phyloP scores from a whole-genome alignment of 2,329 filamentous ascomycete genomes.

The Aspergillus fumigatus region DNA sequence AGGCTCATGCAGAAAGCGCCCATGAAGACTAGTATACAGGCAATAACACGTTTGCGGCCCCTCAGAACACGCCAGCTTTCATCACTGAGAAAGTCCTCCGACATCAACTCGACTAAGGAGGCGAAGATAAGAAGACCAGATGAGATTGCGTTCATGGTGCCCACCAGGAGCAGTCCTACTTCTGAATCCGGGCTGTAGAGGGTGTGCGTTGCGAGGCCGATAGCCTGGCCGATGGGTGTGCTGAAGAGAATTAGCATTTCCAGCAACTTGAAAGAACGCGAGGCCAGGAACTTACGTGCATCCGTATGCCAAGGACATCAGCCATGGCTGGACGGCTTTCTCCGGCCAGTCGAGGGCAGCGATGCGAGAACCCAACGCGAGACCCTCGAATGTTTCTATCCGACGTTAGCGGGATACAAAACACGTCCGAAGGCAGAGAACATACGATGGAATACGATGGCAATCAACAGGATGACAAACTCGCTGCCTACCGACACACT shows the following conservation, averaged over 20 bases:
- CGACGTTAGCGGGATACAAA: neutral
- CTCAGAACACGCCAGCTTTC: slow-evolving; percentile 66
- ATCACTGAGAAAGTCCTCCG: slow-evolving; percentile 72
- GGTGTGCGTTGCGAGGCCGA: slow-evolving; percentile 69
- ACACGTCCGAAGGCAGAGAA: neutral
- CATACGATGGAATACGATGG: slow-evolving; percentile 35
- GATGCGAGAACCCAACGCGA: slow-evolving; percentile 32
- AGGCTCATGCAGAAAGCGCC: slow-evolving; percentile 66
- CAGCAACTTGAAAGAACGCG: neutral
- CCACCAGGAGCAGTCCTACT: slow-evolving; percentile 69
- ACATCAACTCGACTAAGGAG: slow-evolving; percentile 70
- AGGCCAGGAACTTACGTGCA: slow-evolving; percentile 35
- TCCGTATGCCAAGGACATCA: slow-evolving; percentile 75
- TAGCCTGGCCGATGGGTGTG: slow-evolving; percentile 73
- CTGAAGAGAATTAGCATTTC: slow-evolving; percentile 36
- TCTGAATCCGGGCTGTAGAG: slow-evolving; percentile 71
- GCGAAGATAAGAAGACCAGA: slow-evolving; percentile 73
- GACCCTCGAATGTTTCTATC: slow-evolving; percentile 33
- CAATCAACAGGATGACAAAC: slow-evolving; percentile 32
- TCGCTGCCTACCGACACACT: slow-evolving; percentile 31
- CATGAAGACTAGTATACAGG: slow-evolving; percentile 59
- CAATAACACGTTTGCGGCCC: slow-evolving; percentile 58
- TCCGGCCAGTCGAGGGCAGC: slow-evolving; percentile 27
- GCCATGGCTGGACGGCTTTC: slow-evolving; percentile 47
- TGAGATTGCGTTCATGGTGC: slow-evolving; percentile 77